phyloP scores from a whole-genome alignment of 106 monocot species.

The Phalaenopsis equestris region DNA sequence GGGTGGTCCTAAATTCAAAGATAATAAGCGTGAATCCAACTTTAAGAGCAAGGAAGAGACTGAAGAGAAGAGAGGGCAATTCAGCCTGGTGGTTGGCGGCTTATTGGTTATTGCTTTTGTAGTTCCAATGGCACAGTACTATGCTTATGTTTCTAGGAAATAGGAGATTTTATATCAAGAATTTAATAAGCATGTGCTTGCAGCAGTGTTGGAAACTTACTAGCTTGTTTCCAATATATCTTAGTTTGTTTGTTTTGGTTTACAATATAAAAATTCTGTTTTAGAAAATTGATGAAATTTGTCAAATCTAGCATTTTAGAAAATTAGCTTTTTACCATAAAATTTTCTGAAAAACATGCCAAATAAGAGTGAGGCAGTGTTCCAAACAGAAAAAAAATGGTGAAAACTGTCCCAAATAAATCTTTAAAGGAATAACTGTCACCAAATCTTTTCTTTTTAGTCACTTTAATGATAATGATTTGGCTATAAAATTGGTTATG shows the following conservation, averaged over 20 bases:
- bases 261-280: no score
- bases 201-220: background rate
- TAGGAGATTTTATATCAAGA: slow-evolving; percentile 8
- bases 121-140: slow-evolving; percentile 98
- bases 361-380: no score
- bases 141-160: slow-evolving; percentile 88
- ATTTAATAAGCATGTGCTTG: background rate
- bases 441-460: no score
- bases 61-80: slow-evolving; percentile 90
- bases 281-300: no score
- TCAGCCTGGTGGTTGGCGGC: slow-evolving; percentile 88
- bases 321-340: no score
- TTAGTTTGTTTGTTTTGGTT: background rate
- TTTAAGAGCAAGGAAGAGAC: slow-evolving; percentile 85
- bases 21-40: slow-evolving; percentile 89
- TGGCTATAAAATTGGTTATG: no score
- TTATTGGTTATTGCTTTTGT: slow-evolving; percentile 88
- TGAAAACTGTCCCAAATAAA: no score
- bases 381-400: no score
- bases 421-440: no score
- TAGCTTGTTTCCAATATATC: background rate
- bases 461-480: no score
- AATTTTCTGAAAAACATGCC: no score
- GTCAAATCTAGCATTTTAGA: no score
- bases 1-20: slow-evolving; percentile 71